Conservation (phyloP, 495 filamentous ascomycete genomes). For the Durotheca rogersii region DNA sequence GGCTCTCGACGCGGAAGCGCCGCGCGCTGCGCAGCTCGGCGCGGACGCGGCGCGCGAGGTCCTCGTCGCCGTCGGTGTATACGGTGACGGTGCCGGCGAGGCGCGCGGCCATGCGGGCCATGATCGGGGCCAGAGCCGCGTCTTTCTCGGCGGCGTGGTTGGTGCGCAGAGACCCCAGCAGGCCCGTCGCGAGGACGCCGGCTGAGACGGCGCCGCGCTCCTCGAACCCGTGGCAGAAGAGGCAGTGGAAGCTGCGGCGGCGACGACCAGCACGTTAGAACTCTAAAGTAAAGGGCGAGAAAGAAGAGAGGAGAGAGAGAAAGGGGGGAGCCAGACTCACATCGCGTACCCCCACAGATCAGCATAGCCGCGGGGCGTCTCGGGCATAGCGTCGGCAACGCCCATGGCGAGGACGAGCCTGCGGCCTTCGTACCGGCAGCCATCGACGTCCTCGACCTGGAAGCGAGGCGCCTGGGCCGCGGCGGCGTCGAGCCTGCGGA, state of each 20-base stretch:
- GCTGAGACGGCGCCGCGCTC: constrained; percentile 27
- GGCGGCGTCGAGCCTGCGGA: constrained; percentile 28
- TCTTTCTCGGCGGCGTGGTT: too few relatives aligned
- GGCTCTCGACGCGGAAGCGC: constrained; percentile 27
- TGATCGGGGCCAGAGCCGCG: constrained; percentile 17
- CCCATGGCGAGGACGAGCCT: constrained; percentile 56
- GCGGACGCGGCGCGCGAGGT: constrained; percentile 12
- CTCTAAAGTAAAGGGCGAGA: background rate
- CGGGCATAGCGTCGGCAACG: constrained; percentile 41
- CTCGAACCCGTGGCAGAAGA: constrained; percentile 39
- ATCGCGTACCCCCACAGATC: constrained; percentile 47
- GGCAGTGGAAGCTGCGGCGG: constrained; percentile 31
- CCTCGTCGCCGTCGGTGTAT: constrained; percentile 31
- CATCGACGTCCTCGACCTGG: constrained; percentile 36
- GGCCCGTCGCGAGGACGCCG: constrained; percentile 30
- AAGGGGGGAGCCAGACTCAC: constrained; percentile 28
- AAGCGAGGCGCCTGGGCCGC: constrained; percentile 26
- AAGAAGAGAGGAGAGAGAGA: background rate
- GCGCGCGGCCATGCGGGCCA: constrained; percentile 25
- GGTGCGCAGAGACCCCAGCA: too few relatives aligned
- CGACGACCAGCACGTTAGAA: background rate
- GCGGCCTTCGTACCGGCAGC: constrained; percentile 39
- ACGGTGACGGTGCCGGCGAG: constrained; percentile 24
- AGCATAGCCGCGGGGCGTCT: constrained; percentile 34
- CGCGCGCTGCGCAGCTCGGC: constrained; percentile 10